phyloP scores from a whole-genome alignment of 495 filamentous ascomycete species.

The Talaromyces liani region DNA sequence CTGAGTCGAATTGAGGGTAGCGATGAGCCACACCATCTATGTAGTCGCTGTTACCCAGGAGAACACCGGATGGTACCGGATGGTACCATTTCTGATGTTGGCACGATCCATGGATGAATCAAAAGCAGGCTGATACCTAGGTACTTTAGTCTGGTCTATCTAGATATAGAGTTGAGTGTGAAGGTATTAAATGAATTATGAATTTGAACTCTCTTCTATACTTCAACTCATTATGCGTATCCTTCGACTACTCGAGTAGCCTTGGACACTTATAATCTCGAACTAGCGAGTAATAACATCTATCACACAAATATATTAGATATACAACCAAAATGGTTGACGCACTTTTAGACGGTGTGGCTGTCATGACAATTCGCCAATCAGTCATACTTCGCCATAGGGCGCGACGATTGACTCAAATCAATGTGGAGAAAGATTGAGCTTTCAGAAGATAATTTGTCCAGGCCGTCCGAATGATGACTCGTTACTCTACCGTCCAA shows the following conservation, averaged over 20 bases:
- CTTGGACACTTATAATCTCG: not conserved
- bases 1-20: too few relatives aligned
- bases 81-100: too few relatives aligned
- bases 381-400: not conserved
- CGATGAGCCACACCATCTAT: too few relatives aligned
- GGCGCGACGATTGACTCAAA: too few relatives aligned
- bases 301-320: not conserved
- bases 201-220: not conserved
- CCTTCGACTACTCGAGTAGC: not conserved
- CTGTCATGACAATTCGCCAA: not conserved
- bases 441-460: not conserved
- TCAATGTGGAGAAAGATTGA: not conserved
- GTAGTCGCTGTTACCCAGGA: too few relatives aligned
- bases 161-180: too few relatives aligned
- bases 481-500: conserved; percentile 28
- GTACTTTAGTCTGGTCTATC: too few relatives aligned
- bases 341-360: not conserved
- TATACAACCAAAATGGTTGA: not conserved
- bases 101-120: too few relatives aligned
- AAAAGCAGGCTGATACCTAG: too few relatives aligned
- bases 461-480: not conserved
- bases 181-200: not conserved
- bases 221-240: not conserved
- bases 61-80: too few relatives aligned
- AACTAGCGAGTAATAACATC: not conserved